phyloP scores from a whole-genome alignment of 2,329 filamentous ascomycete genomes.

The Epichloe bromicola region DNA sequence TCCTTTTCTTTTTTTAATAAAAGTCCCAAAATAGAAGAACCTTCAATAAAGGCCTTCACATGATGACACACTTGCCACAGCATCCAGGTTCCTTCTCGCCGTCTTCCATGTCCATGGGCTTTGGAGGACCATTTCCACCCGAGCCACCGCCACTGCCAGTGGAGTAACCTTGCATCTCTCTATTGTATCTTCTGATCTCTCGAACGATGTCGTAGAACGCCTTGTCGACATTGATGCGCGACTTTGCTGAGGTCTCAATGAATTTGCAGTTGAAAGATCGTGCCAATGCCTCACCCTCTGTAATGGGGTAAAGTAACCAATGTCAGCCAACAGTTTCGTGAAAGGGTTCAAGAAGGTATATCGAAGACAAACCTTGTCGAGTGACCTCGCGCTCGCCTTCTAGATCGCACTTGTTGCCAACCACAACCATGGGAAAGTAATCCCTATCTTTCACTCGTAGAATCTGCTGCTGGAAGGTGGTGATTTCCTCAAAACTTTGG shows the following conservation, averaged over 20 bases:
- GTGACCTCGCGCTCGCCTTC: slow-evolving; percentile 85
- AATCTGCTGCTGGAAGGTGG: slow-evolving; percentile 98
- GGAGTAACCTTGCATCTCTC: slow-evolving; percentile 85
- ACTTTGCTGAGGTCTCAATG: slow-evolving; percentile 98
- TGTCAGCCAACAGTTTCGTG: neutral
- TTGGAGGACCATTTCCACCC: slow-evolving; percentile 45
- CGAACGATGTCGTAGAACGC: slow-evolving; percentile 97
- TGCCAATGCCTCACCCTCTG: slow-evolving; percentile 84
- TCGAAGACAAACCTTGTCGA: slow-evolving; percentile 58
- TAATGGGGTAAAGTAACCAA: slow-evolving; percentile 5
- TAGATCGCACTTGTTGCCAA: slow-evolving; percentile 98
- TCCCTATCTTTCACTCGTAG: slow-evolving; percentile 98
- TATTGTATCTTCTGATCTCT: slow-evolving; percentile 96
- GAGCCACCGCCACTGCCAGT: slow-evolving; percentile 53
- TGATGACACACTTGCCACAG: slow-evolving; percentile 76
- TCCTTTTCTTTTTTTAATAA: neutral
- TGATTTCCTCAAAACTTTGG: slow-evolving; percentile 96
- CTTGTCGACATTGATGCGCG: slow-evolving; percentile 94
- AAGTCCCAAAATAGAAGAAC: neutral
- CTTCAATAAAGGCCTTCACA: slow-evolving; percentile 42
- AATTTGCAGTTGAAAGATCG: slow-evolving; percentile 91
- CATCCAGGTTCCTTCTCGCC: slow-evolving; percentile 59
- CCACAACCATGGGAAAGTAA: slow-evolving; percentile 98
- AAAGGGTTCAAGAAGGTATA: neutral
- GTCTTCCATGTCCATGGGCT: slow-evolving; percentile 71